Percentiles rank a stretch among this genome's conserved stretches.
Conservation (phyloP, 371 early-diverging fungal species). For the Nematocida ausubeli region DNA sequence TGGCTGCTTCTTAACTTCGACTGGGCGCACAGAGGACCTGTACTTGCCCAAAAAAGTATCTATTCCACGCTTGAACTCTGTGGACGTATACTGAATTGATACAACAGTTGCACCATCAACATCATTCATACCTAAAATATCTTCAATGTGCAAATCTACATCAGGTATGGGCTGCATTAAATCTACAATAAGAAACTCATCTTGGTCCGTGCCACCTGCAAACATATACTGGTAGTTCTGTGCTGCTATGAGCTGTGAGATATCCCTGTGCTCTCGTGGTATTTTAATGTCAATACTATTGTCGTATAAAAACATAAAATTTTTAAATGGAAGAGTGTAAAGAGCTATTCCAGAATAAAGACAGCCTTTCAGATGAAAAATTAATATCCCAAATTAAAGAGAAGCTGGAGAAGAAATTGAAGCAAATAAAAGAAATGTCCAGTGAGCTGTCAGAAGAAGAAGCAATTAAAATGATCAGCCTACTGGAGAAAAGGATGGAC, state of each 20-base stretch:
- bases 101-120: constrained; percentile 4
- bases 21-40: neutral
- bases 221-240: constrained; percentile 56
- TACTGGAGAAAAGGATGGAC: constrained; percentile 12
- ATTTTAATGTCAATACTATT: constrained; percentile 36
- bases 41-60: constrained; percentile 13
- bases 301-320: constrained; percentile 50
- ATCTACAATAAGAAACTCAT: constrained; percentile 47
- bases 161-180: constrained; percentile 47
- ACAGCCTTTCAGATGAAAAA: neutral
- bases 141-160: constrained; percentile 53
- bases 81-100: constrained; percentile 20
- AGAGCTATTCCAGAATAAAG: constrained; percentile 19
- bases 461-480: constrained; percentile 26
- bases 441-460: constrained; percentile 9
- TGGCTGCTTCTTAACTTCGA: neutral
- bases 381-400: constrained; percentile 6
- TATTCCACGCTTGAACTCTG: constrained; percentile 16
- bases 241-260: constrained; percentile 35
- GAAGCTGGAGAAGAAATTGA: constrained; percentile 14
- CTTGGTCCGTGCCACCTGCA: constrained; percentile 15
- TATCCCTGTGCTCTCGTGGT: constrained; percentile 37
- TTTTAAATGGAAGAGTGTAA: constrained; percentile 49
- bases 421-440: constrained; percentile 26
- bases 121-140: constrained; percentile 53